Evolutionary conservation across 1,284 basidiomycete species (phyloP).

Genomic region (Exobasidium rhododendri): DNA sequence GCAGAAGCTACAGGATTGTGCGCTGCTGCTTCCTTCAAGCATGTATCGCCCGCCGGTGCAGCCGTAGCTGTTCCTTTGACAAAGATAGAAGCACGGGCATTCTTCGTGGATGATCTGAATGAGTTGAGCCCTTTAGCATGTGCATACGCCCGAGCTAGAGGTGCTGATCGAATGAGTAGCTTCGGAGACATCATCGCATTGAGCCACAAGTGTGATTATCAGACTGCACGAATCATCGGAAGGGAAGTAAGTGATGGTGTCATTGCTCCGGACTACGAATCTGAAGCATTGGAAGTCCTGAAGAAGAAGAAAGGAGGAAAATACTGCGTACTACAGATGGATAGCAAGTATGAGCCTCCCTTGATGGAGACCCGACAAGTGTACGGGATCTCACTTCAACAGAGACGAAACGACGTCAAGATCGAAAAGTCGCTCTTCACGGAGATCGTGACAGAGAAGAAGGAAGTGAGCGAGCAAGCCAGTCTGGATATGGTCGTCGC

Average conservation of each 20-base stretch:
- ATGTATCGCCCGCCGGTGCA: constrained; percentile 95
- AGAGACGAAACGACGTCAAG: constrained; percentile 85
- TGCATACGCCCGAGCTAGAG: constrained; percentile 93
- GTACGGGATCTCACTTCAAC: constrained; percentile 86
- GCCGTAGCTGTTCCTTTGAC: constrained; percentile 68
- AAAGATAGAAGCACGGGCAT: constrained; percentile 86
- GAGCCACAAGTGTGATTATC: constrained; percentile 84
- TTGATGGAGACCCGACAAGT: constrained; percentile 85
- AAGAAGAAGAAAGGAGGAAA: constrained; percentile 97
- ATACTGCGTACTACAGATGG: constrained; percentile 80
- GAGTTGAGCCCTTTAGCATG: constrained; percentile 81
- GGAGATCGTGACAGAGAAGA: constrained; percentile 84
- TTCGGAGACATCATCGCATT: constrained; percentile 99
- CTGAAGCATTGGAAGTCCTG: constrained; percentile 84
- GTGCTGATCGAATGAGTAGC: constrained; percentile 97
- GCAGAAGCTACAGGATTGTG: constrained; percentile 75
- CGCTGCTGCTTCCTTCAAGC: constrained; percentile 98
- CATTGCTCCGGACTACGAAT: constrained; percentile 87
- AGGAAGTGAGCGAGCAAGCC: constrained; percentile 59
- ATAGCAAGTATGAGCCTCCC: constrained; percentile 44
- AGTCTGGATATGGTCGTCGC: constrained; percentile 60
- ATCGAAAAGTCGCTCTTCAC: constrained; percentile 77
- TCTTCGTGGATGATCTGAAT: constrained; percentile 92
- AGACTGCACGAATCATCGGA: constrained; percentile 92
- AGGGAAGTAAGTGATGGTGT: constrained; percentile 97